These are phyloP conservation scores for Astragalus membranaceus DNA, from an alignment of 306 rosid species.

Conservation along the genomic window DNA sequence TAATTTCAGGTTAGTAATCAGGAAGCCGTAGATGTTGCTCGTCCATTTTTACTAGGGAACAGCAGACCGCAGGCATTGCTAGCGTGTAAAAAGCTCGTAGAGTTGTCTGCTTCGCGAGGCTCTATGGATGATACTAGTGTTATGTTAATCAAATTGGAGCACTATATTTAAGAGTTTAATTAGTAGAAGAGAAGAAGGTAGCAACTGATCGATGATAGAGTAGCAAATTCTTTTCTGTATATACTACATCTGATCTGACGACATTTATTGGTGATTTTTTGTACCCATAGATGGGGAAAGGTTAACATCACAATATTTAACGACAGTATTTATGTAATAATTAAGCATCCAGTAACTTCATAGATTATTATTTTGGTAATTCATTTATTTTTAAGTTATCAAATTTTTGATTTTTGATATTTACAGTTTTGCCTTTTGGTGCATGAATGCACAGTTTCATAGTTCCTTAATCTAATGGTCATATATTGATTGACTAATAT, in stretches of 20 bases:
- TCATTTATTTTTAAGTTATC: slow-evolving; percentile 1
- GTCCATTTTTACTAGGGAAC: slow-evolving; percentile 42
- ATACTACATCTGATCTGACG: slow-evolving; percentile 15
- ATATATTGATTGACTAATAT: too few species aligned
- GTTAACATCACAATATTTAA: slow-evolving; percentile 13
- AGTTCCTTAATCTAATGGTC: too few species aligned
- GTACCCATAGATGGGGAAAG: slow-evolving; percentile 7
- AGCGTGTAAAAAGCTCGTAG: slow-evolving; percentile 86
- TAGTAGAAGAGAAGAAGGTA: slow-evolving; percentile 2
- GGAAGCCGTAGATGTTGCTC: slow-evolving; percentile 85
- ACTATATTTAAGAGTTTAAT: slow-evolving; percentile 30
- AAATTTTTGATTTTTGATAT: not conserved
- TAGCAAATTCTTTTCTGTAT: slow-evolving; percentile 38
- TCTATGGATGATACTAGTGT: slow-evolving; percentile 82
- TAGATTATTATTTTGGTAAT: slow-evolving; percentile 7
- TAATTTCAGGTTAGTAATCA: slow-evolving; percentile 71
- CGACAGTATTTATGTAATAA: not conserved
- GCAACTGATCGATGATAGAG: slow-evolving; percentile 15
- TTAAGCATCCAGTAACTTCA: slow-evolving; percentile 9
- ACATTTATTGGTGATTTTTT: slow-evolving; percentile 16
- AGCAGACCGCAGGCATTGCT: slow-evolving; percentile 38
- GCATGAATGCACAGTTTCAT: not conserved
- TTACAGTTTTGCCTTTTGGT: not conserved
- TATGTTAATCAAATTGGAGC: slow-evolving; percentile 56
- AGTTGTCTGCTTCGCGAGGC: slow-evolving; percentile 68